A percentile compares a stretch with the other conserved stretches of the same genome.
Evolutionary conservation across 192 early-diverging fungal species (phyloP).

Genomic region (Podila clonocystis): DNA sequence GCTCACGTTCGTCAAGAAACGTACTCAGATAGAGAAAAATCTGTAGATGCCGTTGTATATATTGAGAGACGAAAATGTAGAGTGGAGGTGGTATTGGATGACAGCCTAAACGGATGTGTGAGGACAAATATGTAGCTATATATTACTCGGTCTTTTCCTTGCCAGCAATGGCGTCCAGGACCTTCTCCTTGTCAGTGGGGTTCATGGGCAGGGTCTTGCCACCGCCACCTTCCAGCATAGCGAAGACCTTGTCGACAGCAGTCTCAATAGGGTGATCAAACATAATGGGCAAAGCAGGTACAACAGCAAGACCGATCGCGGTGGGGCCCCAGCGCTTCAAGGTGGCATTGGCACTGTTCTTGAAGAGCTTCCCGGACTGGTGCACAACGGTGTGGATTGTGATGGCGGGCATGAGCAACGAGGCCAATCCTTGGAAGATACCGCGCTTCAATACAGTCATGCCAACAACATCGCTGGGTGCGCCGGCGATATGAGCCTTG

Average conservation of each 20-base stretch:
- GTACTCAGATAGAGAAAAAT: too few species aligned
- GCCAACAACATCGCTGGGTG: slow-evolving; percentile 51
- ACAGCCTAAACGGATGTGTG: neutral
- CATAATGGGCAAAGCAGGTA: slow-evolving; percentile 70
- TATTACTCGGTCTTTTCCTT: slow-evolving; percentile 55
- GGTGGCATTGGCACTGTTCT: slow-evolving; percentile 59
- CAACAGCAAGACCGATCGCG: slow-evolving; percentile 63
- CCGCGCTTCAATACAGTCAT: slow-evolving; percentile 63
- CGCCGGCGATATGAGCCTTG: slow-evolving; percentile 62
- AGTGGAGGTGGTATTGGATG: neutral
- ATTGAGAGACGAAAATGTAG: neutral
- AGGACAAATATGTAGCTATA: neutral
- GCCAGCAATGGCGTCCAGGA: slow-evolving; percentile 13
- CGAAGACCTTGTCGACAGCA: slow-evolving; percentile 67
- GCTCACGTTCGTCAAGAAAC: too few species aligned
- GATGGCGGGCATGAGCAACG: slow-evolving; percentile 63
- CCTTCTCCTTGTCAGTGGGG: slow-evolving; percentile 29
- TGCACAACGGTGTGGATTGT: slow-evolving; percentile 76
- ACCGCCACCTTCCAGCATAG: slow-evolving; percentile 49
- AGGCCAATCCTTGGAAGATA: slow-evolving; percentile 72
- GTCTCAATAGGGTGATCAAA: slow-evolving; percentile 73
- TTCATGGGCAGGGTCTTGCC: slow-evolving; percentile 50
- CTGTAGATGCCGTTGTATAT: too few species aligned
- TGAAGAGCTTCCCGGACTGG: slow-evolving; percentile 44
- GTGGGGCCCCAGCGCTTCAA: slow-evolving; percentile 69